phyloP scores from a whole-genome alignment of 2,329 filamentous ascomycete genomes.

The Fusarium subglutinans region DNA sequence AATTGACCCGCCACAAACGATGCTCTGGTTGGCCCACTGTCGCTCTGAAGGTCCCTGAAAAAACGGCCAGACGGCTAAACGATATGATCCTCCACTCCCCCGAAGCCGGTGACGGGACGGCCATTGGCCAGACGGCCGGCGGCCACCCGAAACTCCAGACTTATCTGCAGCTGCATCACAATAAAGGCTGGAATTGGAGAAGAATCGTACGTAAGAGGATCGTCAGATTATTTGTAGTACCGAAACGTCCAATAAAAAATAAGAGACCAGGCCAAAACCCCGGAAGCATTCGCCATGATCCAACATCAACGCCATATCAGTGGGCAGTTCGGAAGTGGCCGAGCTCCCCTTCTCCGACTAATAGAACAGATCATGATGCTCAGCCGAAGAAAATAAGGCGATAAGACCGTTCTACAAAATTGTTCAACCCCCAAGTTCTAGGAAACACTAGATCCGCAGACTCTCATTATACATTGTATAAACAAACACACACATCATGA shows the following conservation, averaged over 20 bases:
- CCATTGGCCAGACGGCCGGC: not conserved
- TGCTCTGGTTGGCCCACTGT: slow-evolving; percentile 2
- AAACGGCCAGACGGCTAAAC: slow-evolving; percentile 14
- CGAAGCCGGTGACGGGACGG: slow-evolving; percentile 15
- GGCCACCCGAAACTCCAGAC: slow-evolving; percentile 10
- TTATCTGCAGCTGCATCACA: not conserved
- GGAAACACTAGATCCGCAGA: not conserved
- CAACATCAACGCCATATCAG: slow-evolving; percentile 3
- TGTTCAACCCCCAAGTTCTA: not conserved
- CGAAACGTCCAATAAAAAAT: slow-evolving; percentile 24
- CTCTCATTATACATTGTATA: not conserved
- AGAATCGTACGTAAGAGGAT: slow-evolving; percentile 5
- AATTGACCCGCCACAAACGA: not conserved
- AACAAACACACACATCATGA: slow-evolving; percentile 40
- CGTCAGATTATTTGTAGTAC: not conserved
- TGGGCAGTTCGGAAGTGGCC: slow-evolving; percentile 46
- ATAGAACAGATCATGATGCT: slow-evolving; percentile 13
- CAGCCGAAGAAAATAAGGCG: slow-evolving; percentile 26
- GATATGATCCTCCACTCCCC: slow-evolving; percentile 23
- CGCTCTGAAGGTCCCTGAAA: not conserved
- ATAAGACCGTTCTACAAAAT: slow-evolving; percentile 21
- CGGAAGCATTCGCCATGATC: slow-evolving; percentile 13
- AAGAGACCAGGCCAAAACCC: not conserved
- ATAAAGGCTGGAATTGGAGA: not conserved
- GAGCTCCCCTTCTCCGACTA: slow-evolving; percentile 38